Base-by-base conservation (phyloP, 2,329 filamentous ascomycete genomes). In the Botrytis tulipae region DNA sequence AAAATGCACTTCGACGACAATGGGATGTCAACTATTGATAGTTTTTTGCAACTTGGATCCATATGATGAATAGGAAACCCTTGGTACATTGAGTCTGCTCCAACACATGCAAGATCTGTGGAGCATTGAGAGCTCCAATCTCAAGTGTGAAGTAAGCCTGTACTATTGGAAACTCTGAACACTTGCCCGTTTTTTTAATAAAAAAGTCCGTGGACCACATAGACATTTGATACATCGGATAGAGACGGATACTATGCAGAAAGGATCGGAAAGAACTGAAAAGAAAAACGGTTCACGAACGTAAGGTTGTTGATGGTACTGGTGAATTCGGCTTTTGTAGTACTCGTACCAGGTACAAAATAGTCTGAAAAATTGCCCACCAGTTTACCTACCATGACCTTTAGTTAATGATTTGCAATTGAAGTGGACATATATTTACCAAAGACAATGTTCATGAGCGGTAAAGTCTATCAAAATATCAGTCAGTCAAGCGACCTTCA, bases 381-480 rank as follows among this genome's bases (percentile, higher is more conserved):
- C 60, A 79, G 71, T 40, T 74, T 69, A 35, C 78, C 76, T 79
- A 57, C 22, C 18, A 42, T 16, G 20, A 22, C 6, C 48, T 67
- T 61, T 70, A 72, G 42, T 18, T 44, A 12, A 42, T 40, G 20
- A 29, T 51, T n/a, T 51, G 9, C 40, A 18, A 9, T 14, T 51
- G 29, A 4, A 42, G 7, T 1, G 29, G 32, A 73, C n/a, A 9
- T 79, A 42, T 29, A 20, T 79, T 78, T 81, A 84, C 87, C 87
- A 78, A 89, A 89, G 22, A 89, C 82, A 20, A 89, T 84, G 73
- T 89, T 90, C 85, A 90, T 88, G 66, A 90, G 77, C 0, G 88
- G 88, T 65, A 90, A 80, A 1, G 88, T 89, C 83, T 84, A 72
- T 18, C 57, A 29, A 25, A 69, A 37, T 37, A 32, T 46, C 22